Conservation (phyloP, 257 asterid species). For the Dorcoceras hygrometricum region DNA sequence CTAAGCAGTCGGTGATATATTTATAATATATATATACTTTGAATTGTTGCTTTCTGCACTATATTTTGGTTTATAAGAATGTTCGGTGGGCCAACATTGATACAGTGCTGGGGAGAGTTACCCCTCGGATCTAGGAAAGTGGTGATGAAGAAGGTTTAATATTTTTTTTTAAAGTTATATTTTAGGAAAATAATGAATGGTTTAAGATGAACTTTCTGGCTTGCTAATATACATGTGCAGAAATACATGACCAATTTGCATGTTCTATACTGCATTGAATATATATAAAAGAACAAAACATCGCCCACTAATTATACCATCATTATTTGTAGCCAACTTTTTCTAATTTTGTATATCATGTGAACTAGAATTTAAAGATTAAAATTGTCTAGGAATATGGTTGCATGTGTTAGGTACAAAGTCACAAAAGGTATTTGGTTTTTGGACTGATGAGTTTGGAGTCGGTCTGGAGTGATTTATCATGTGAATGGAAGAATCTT, state of each 20-base stretch:
- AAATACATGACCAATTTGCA: too few species aligned
- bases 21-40: too few species aligned
- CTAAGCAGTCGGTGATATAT: too few species aligned
- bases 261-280: too few species aligned
- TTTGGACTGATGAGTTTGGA: background rate
- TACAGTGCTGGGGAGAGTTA: background rate
- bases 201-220: too few species aligned
- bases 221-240: too few species aligned
- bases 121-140: background rate
- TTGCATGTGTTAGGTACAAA: background rate
- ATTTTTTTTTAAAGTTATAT: too few species aligned
- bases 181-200: too few species aligned
- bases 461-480: background rate
- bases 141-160: background rate
- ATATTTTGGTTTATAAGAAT: background rate
- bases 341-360: background rate
- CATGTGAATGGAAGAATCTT: background rate
- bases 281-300: too few species aligned
- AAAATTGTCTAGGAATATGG: background rate
- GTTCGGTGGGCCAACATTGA: background rate
- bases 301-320: background rate
- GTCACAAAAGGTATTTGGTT: background rate
- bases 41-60: background rate
- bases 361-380: background rate
- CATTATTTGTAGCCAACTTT: background rate